Evolutionary conservation across 305 asterid genomes (phyloP).

Genomic region (Fraxinus latifolia): DNA sequence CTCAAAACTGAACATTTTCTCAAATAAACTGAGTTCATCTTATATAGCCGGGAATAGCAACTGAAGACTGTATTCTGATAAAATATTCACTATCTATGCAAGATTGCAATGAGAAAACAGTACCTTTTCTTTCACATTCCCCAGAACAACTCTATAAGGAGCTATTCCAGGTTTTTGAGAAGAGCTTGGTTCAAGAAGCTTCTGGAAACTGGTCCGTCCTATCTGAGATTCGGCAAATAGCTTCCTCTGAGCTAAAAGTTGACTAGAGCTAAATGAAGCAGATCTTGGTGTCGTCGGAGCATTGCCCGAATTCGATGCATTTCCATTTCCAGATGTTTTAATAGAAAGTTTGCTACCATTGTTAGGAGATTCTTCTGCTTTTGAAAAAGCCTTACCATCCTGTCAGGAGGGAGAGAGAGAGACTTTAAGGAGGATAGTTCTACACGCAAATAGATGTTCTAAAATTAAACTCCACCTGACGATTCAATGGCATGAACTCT

Average conservation of each 20-base stretch:
- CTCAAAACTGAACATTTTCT: neutral
- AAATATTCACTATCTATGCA: neutral
- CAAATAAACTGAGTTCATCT: neutral
- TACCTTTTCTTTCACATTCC: conserved; percentile 89
- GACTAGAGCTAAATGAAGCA: conserved; percentile 53
- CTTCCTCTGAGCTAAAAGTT: conserved; percentile 72
- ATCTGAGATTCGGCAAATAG: conserved; percentile 73
- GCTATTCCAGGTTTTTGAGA: conserved; percentile 83
- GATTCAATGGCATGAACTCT: conserved; percentile 58
- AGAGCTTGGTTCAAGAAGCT: conserved; percentile 88
- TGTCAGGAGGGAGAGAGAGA: conserved; percentile 26
- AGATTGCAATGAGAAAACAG: conserved; percentile 7
- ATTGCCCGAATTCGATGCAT: conserved; percentile 36
- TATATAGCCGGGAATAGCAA: neutral
- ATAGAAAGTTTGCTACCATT: conserved; percentile 30
- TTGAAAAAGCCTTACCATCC: conserved; percentile 50
- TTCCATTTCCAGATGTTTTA: conserved; percentile 49
- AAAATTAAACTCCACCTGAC: conserved; percentile 48
- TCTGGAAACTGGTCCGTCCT: conserved; percentile 86
- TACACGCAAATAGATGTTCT: neutral
- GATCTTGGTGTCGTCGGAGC: conserved; percentile 47
- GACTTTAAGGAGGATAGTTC: neutral
- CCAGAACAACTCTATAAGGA: conserved; percentile 91
- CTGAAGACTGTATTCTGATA: neutral
- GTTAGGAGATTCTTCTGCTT: conserved; percentile 27